phyloP scores from a whole-genome alignment of 1,284 basidiomycete genomes.

The Cystobasidiaceae sp. region DNA sequence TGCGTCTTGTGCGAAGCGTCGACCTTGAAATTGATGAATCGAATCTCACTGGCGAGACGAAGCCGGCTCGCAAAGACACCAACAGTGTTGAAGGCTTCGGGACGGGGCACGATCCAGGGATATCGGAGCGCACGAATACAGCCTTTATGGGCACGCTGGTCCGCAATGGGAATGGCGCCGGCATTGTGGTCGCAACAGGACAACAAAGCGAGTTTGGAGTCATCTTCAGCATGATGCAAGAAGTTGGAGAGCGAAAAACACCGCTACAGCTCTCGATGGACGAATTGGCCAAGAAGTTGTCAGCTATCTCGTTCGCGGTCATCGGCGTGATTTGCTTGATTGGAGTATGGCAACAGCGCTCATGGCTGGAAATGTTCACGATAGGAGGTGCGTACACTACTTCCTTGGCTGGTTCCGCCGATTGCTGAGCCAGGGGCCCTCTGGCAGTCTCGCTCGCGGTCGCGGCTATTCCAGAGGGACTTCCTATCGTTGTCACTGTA shows the following conservation, averaged over 20 bases:
- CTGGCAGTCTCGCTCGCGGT: constrained; percentile 83
- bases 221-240: constrained; percentile 97
- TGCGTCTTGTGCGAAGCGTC: constrained; percentile 70
- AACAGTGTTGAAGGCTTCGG: constrained; percentile 51
- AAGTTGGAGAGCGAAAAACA: constrained; percentile 90
- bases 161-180: constrained; percentile 78
- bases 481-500: constrained; percentile 95
- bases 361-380: constrained; percentile 97
- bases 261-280: constrained; percentile 94
- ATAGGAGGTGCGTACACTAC: constrained; percentile 69
- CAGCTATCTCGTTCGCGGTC: constrained; percentile 80
- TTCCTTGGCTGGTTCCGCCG: too few species aligned
- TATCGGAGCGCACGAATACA: constrained; percentile 82
- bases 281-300: constrained; percentile 87
- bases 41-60: constrained; percentile 88
- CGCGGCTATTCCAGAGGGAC: constrained; percentile 92
- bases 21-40: constrained; percentile 93
- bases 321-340: constrained; percentile 91
- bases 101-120: constrained; percentile 55
- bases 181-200: constrained; percentile 86
- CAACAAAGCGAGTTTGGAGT: constrained; percentile 88
- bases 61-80: constrained; percentile 65
- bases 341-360: constrained; percentile 76
- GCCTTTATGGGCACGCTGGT: constrained; percentile 97
- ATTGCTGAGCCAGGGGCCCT: too few species aligned